Base-by-base conservation (phyloP, 2,329 filamentous ascomycete species). In the Microsporum ferrugineum region DNA sequence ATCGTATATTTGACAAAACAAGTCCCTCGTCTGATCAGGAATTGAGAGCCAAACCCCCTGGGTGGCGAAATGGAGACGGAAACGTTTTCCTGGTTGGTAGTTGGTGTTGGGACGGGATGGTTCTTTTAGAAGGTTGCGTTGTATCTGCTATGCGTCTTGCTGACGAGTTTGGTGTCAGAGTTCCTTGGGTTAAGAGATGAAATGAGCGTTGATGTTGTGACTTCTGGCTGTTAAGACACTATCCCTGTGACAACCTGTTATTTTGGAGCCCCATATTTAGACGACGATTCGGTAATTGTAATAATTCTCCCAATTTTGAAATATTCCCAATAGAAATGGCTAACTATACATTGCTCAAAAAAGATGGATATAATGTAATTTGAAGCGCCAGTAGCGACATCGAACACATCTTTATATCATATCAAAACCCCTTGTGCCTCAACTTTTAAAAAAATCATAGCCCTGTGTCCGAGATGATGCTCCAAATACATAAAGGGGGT, bases 51-150 rank as follows among this genome's bases (percentile, higher is more conserved):
- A 41, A 43, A 41, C 27, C 12, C 8, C 17, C 34, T 17, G 34
- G 17, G n/a, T 59, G 57, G 57, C 74, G 69, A 5, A 84, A 82
- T 61, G 82, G 82, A 0, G 72, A 82, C 57, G 75, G 77, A 5
- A 76, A 78, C 45, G 78, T 85, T 0, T 85, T 78, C 76, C 66
- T 85, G 10, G 75, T 77, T 0, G 83, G 83, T 4, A 80, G 81
- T 0, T 85, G 82, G 83, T 85, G 82, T 65, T 85, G 82, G 82
- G 83, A 85, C 68, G 83, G 83, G 2, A 82, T 85, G 82, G 82
- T 85, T 0, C 65, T 85, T 14, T 69, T 85, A 2, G 83, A 85
- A 68, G 83, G 83, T 1, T 86, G 83, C 60, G 73, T 85, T 2
- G 75, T 82, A 1, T 84, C 82, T 5, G 82, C 83, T 0, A 81